Evolutionary conservation across 2,329 filamentous ascomycete species (phyloP).

Genomic region (Sordariomycetes sp.): DNA sequence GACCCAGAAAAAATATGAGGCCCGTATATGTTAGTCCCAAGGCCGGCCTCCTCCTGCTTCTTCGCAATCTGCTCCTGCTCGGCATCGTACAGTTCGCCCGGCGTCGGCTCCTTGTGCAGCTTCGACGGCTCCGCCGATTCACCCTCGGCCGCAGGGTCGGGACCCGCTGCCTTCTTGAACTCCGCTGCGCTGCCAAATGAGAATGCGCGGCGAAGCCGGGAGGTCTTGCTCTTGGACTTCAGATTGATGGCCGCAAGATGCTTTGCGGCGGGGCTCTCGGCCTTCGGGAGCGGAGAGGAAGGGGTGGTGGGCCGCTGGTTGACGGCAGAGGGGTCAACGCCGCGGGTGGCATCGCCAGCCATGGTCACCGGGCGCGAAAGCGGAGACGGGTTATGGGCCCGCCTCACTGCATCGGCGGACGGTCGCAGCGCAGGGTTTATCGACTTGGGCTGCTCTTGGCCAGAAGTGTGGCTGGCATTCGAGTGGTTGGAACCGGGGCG

Average conservation of each 20-base stretch:
- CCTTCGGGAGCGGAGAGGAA: constrained; percentile 16
- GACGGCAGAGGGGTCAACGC: constrained; percentile 19
- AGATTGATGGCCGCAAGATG: constrained; percentile 82
- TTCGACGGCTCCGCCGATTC: constrained; percentile 32
- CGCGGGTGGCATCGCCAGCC: constrained; percentile 39
- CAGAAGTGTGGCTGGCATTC: not conserved
- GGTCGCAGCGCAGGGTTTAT: constrained; percentile 50
- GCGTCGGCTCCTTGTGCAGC: constrained; percentile 53
- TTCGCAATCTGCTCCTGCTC: constrained; percentile 88
- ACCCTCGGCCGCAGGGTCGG: constrained; percentile 34
- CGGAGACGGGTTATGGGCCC: constrained; percentile 58
- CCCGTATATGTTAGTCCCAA: constrained; percentile 89
- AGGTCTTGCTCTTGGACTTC: constrained; percentile 76
- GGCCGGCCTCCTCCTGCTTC: constrained; percentile 82
- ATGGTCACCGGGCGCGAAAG: constrained; percentile 61
- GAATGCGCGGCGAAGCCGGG: constrained; percentile 78
- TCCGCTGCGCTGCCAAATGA: constrained; percentile 95
- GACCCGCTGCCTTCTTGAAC: constrained; percentile 62
- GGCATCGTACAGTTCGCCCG: constrained; percentile 61
- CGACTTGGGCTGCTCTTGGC: constrained; percentile 39
- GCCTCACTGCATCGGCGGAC: constrained; percentile 58
- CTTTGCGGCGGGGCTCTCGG: constrained; percentile 64
- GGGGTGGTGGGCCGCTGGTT: constrained; percentile 16
- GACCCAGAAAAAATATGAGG: constrained; percentile 81
- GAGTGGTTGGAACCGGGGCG: constrained; percentile 33